Evolutionary conservation across 2,329 filamentous ascomycete genomes (phyloP).

Genomic region (Fusarium torreyae): DNA sequence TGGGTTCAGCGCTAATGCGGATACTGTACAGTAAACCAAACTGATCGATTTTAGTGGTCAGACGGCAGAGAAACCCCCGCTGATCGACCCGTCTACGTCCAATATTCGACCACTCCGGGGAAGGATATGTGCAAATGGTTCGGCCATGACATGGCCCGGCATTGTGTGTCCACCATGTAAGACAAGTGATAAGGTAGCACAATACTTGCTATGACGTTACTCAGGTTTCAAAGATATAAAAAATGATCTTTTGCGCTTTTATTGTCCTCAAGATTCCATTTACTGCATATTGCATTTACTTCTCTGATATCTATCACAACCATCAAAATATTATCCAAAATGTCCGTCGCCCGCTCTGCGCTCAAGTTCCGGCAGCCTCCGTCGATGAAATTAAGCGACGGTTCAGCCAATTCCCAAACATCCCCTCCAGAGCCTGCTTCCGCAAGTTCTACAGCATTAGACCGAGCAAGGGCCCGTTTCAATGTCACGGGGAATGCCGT

Average conservation of each 20-base stretch:
- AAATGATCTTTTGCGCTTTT: too few relatives aligned
- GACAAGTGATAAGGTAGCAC: neutral
- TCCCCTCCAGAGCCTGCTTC: fast-evolving
- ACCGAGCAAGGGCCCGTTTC: constrained; percentile 2
- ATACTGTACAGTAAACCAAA: constrained; percentile 24
- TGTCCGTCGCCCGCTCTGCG: constrained; percentile 26
- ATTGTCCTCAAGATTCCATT: neutral
- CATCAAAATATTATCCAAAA: neutral
- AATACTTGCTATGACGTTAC: neutral
- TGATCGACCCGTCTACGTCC: constrained; percentile 16
- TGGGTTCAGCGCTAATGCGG: constrained; percentile 19
- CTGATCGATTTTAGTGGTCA: neutral
- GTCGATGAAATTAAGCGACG: constrained; percentile 29
- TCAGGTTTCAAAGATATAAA: too few relatives aligned
- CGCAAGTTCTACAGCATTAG: fast-evolving
- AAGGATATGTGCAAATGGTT: neutral
- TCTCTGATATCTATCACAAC: neutral
- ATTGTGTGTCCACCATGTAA: neutral
- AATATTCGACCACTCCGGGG: neutral
- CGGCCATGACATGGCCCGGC: neutral
- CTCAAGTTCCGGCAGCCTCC: constrained; percentile 18
- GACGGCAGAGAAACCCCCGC: neutral
- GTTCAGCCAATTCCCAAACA: constrained; percentile 9
- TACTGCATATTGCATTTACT: neutral
- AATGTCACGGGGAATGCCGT: constrained; percentile 6